A percentile compares a stretch with the other conserved stretches of the same genome.
phyloP scores from a whole-genome alignment of 83 land plant species.

The Diphasiastrum complanatum region DNA sequence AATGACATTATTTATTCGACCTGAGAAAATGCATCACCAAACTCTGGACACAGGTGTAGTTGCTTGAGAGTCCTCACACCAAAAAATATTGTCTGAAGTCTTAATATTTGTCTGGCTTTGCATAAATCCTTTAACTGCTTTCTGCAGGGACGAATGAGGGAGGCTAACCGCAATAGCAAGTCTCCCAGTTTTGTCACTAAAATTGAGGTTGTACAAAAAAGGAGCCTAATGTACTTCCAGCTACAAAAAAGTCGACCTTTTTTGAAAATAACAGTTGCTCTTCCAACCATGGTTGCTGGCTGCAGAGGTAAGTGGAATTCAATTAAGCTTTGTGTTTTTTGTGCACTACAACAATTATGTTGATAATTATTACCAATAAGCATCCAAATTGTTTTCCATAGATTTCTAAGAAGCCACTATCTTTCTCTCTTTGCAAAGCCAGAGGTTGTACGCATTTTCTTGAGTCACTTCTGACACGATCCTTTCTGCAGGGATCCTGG shows the following conservation, averaged over 20 bases:
- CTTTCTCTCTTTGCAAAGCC: background rate
- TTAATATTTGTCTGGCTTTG: background rate
- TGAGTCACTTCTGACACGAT: background rate
- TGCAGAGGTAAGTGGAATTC: constrained; percentile 72
- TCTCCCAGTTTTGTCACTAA: constrained; percentile 51
- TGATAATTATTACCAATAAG: background rate
- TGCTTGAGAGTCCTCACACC: background rate
- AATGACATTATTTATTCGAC: no score
- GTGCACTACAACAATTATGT: background rate
- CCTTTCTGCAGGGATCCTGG: constrained; percentile 64
- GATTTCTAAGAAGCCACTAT: background rate
- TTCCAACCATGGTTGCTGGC: constrained; percentile 94
- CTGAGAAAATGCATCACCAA: no score
- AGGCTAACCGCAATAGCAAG: constrained; percentile 59
- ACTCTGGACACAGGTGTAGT: no score
- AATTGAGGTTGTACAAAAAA: constrained; percentile 73
- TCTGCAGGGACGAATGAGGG: constrained; percentile 71
- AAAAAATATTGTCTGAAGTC: background rate
- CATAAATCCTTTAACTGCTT: background rate
- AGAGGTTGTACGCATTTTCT: background rate
- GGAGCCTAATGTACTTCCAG: constrained; percentile 91
- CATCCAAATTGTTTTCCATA: background rate
- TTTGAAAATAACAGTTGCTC: constrained; percentile 76
- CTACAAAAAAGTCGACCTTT: constrained; percentile 58
- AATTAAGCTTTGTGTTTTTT: background rate